Evolutionary conservation across 1,284 basidiomycete genomes (phyloP).

Genomic region (Stygiomarasmius scandens): DNA sequence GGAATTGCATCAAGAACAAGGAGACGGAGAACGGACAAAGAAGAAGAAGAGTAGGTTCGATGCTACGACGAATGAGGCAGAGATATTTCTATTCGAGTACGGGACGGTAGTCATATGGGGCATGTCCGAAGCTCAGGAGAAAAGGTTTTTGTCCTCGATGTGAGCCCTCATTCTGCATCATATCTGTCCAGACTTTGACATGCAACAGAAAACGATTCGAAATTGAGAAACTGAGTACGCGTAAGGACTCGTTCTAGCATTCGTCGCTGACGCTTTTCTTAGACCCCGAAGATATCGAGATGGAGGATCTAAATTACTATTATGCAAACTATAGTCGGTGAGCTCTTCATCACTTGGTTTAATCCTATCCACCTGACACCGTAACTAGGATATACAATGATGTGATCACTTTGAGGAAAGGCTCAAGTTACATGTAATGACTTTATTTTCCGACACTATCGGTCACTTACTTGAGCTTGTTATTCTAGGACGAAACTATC

Average conservation of each 20-base stretch:
- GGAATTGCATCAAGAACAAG: conserved; percentile 53
- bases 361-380: conserved; percentile 9
- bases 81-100: conserved; percentile 93
- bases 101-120: conserved; percentile 97
- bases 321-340: conserved; percentile 95
- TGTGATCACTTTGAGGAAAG: conserved; percentile 93
- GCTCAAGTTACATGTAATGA: conserved; percentile 91
- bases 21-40: conserved; percentile 36
- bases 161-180: conserved; percentile 43
- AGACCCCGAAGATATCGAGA: conserved; percentile 86
- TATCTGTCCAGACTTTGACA: conserved; percentile 15
- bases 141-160: conserved; percentile 86
- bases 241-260: not conserved
- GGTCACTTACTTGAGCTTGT: not conserved
- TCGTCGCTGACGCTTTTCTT: conserved; percentile 8
- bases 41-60: conserved; percentile 68
- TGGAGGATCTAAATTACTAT: conserved; percentile 97
- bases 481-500: conserved; percentile 87
- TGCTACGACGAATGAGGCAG: conserved; percentile 70
- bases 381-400: conserved; percentile 90
- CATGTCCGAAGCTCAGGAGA: conserved; percentile 93
- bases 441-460: conserved; percentile 23
- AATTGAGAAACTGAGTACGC: conserved; percentile 78
- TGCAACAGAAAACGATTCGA: conserved; percentile 84
- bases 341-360: conserved; percentile 25